phyloP scores from a whole-genome alignment of 2,329 filamentous ascomycete species.

The Pyrenochaeta sp. region DNA sequence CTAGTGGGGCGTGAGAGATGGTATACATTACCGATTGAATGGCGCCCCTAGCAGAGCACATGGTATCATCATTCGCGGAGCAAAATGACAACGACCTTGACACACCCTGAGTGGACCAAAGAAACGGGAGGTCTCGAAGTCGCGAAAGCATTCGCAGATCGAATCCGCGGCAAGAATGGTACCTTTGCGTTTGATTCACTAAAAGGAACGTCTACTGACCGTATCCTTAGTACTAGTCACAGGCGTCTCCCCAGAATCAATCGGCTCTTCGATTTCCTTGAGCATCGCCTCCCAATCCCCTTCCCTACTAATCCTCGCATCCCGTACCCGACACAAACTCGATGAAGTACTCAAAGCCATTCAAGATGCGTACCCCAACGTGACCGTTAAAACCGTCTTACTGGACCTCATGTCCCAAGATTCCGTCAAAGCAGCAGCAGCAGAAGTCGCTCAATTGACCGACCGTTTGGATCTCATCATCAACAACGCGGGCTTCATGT shows the following conservation, averaged over 20 bases:
- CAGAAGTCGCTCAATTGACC: constrained; percentile 32
- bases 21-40: not conserved
- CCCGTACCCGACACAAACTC: constrained; percentile 56
- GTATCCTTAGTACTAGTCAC: constrained; percentile 49
- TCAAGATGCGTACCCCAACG: constrained; percentile 36
- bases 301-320: constrained; percentile 43
- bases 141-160: constrained; percentile 38
- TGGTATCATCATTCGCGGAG: not conserved
- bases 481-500: constrained; percentile 56
- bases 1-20: not conserved
- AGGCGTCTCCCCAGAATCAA: constrained; percentile 40
- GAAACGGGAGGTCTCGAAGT: constrained; percentile 43
- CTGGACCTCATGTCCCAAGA: constrained; percentile 53
- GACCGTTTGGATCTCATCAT: constrained; percentile 55
- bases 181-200: not conserved
- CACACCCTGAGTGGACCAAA: constrained; percentile 46
- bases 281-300: constrained; percentile 40
- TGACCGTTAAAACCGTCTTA: constrained; percentile 26
- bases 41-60: not conserved
- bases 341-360: constrained; percentile 51
- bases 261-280: constrained; percentile 40
- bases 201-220: constrained; percentile 5
- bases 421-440: constrained; percentile 47
- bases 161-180: constrained; percentile 41
- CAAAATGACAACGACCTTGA: constrained; percentile 32